phyloP scores from a whole-genome alignment of 129 eudicot genomes.

The Kitagawia praeruptora region DNA sequence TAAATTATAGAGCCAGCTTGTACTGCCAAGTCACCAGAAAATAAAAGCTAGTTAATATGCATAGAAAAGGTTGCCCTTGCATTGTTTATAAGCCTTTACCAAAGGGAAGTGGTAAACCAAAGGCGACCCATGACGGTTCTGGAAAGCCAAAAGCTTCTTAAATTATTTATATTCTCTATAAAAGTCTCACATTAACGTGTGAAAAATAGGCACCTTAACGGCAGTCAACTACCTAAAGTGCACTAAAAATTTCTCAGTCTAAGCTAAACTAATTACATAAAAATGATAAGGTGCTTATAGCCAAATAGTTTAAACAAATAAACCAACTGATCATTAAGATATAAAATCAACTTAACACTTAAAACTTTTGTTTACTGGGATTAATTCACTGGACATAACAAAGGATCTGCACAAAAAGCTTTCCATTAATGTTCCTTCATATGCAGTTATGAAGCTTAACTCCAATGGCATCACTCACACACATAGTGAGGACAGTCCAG shows the following conservation, averaged over 20 bases:
- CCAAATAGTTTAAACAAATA: background rate
- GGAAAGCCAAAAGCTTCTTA: background rate
- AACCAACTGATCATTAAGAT: background rate
- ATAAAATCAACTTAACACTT: background rate
- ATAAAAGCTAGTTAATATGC: background rate
- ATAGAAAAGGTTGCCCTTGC: background rate
- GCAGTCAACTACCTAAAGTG: background rate
- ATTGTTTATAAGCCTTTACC: background rate
- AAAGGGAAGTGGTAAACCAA: background rate
- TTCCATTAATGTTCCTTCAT: background rate
- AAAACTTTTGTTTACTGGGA: background rate
- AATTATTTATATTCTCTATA: background rate
- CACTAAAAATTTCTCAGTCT: background rate
- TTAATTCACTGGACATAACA: background rate
- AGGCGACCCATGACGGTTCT: background rate
- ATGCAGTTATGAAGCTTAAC: background rate
- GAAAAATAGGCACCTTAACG: background rate
- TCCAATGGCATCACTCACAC: background rate
- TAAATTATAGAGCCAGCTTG: background rate
- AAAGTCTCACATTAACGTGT: background rate
- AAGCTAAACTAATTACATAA: background rate
- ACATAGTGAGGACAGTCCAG: background rate
- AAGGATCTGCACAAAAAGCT: background rate
- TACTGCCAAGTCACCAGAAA: background rate
- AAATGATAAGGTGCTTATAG: background rate